These are phyloP conservation scores for Flammula alnicola DNA, from an alignment of 1,284 basidiomycete genomes.

Conservation along the genomic window DNA sequence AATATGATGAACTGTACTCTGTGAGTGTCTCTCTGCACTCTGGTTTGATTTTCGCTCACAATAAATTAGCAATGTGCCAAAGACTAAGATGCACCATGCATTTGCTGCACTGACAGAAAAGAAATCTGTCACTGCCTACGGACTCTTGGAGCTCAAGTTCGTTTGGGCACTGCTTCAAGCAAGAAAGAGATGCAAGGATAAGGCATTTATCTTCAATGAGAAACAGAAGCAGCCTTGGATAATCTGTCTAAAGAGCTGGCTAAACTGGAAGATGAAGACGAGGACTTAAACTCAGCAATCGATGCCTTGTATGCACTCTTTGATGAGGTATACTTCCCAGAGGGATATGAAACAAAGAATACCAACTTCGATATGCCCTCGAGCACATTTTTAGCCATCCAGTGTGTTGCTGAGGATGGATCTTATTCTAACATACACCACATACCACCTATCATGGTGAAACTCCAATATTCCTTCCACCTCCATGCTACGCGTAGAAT, in stretches of 20 bases:
- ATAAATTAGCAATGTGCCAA: neutral
- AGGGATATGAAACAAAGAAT: neutral
- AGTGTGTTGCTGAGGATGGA: neutral
- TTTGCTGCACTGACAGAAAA: neutral
- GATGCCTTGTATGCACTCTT: neutral
- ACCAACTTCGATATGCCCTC: neutral
- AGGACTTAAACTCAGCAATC: too few relatives aligned
- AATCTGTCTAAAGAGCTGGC: neutral
- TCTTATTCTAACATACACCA: neutral
- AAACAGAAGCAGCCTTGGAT: neutral
- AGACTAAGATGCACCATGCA: neutral
- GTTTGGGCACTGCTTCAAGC: neutral
- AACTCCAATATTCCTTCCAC: neutral
- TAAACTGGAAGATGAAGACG: neutral
- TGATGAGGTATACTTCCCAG: neutral
- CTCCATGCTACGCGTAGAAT: neutral
- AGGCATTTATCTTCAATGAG: neutral
- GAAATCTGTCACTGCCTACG: neutral
- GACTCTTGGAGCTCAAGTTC: neutral
- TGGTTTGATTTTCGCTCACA: too few relatives aligned
- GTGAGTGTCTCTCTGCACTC: too few relatives aligned
- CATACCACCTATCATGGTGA: neutral
- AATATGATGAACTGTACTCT: too few relatives aligned
- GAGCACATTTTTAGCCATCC: neutral
- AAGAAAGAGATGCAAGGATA: neutral